Evolutionary conservation across 2,329 filamentous ascomycete genomes (phyloP).

Genomic region (Pestalotiopsis sp.): DNA sequence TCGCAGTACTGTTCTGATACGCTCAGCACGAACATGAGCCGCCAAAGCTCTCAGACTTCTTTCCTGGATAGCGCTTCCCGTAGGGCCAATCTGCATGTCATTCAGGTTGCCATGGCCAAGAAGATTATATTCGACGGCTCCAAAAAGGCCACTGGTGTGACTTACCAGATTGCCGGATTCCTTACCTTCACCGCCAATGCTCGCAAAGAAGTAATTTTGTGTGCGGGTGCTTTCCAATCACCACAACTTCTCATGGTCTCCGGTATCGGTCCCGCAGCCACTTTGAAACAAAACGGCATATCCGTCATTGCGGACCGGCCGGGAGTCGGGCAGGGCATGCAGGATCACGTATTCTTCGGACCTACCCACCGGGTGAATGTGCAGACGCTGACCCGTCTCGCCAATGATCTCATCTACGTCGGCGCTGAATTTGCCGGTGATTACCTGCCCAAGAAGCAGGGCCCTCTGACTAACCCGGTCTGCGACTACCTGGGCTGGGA

Average conservation of each 20-base stretch:
- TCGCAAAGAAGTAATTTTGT: constrained; percentile 39
- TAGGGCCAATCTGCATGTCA: constrained; percentile 16
- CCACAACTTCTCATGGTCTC: constrained; percentile 40
- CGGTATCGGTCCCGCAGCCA: constrained; percentile 35
- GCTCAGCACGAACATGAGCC: constrained; percentile 20
- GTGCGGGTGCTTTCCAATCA: constrained; percentile 39
- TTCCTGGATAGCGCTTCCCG: constrained; percentile 17
- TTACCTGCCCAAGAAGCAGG: constrained; percentile 1
- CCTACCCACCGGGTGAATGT: constrained; percentile 19
- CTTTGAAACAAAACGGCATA: constrained; percentile 42
- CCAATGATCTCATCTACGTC: constrained; percentile 8
- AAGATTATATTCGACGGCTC: constrained; percentile 44
- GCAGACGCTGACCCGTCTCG: not conserved
- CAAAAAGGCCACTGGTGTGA: constrained; percentile 35
- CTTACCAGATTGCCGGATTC: constrained; percentile 17
- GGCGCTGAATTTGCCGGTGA: not conserved
- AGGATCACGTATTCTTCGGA: constrained; percentile 47
- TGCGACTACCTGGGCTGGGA: constrained; percentile 9
- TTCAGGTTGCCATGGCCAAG: constrained; percentile 41
- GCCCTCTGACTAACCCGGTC: constrained; percentile 9
- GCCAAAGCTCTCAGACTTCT: constrained; percentile 19
- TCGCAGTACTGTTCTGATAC: constrained; percentile 34
- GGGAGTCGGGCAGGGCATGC: constrained; percentile 61
- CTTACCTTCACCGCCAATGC: constrained; percentile 26
- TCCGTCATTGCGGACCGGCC: constrained; percentile 53